Percentiles rank a stretch among this genome's conserved stretches.
Conservation (phyloP, 495 filamentous ascomycete genomes). For the Aspergillus bertholletiae region DNA sequence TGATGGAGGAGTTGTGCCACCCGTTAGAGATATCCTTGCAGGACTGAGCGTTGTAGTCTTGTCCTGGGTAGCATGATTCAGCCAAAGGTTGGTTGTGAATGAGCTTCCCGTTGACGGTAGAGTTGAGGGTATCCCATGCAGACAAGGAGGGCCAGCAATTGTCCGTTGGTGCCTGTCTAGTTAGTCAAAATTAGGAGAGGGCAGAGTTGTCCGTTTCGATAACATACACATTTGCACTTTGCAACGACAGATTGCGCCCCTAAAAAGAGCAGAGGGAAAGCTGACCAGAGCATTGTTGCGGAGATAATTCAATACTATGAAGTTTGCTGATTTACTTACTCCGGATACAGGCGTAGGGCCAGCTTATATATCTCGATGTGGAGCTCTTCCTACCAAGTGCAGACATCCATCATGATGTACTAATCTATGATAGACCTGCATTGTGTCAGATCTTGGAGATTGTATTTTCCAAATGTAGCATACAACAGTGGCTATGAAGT, state of each 20-base stretch:
- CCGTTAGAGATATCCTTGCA: slow-evolving; percentile 19
- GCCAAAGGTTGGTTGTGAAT: slow-evolving; percentile 35
- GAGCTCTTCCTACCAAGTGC: too few relatives aligned
- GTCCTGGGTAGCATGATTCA: slow-evolving; percentile 34
- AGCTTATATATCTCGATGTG: too few relatives aligned
- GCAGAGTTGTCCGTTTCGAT: too few relatives aligned
- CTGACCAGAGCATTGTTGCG: too few relatives aligned
- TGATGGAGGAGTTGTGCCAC: slow-evolving; percentile 10
- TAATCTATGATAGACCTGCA: too few relatives aligned
- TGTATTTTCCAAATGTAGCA: too few relatives aligned
- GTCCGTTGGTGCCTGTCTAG: slow-evolving; percentile 16
- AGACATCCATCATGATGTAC: too few relatives aligned
- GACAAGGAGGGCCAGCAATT: slow-evolving; percentile 35
- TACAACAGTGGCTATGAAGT: too few relatives aligned
- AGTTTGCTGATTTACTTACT: too few relatives aligned
- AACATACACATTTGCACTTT: slow-evolving; percentile 10
- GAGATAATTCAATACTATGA: too few relatives aligned
- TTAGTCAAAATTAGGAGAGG: neutral
- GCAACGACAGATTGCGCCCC: slow-evolving; percentile 4
- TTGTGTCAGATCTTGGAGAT: too few relatives aligned
- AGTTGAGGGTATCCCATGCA: slow-evolving; percentile 35
- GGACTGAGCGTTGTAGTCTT: slow-evolving; percentile 18
- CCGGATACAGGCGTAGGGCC: too few relatives aligned
- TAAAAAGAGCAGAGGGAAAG: neutral
- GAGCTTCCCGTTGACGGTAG: slow-evolving; percentile 32